Percentiles rank a stretch among this genome's conserved stretches.
phyloP scores from a whole-genome alignment of 441 rosid species.

The Mallotus japonicus region DNA sequence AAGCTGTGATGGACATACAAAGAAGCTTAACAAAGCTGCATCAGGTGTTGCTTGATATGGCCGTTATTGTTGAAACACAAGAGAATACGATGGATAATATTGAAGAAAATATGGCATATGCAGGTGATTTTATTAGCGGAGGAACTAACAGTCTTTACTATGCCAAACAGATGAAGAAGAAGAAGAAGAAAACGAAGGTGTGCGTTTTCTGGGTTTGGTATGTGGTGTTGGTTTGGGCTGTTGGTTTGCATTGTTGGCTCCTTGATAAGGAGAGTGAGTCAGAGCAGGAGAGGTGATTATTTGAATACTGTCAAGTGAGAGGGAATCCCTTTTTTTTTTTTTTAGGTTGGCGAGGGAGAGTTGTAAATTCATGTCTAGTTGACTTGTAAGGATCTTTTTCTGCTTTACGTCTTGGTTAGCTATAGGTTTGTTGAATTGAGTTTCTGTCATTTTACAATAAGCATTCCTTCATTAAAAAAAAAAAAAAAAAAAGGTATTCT shows the following conservation, averaged over 20 bases:
- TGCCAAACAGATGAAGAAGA: slow-evolving; percentile 62
- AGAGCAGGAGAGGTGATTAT: not conserved
- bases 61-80: slow-evolving; percentile 74
- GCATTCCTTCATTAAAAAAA: too few species aligned
- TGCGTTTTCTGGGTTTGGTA: slow-evolving; percentile 52
- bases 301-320: not conserved
- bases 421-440: not conserved
- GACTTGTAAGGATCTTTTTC: not conserved
- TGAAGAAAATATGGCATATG: slow-evolving; percentile 63
- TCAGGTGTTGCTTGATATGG: slow-evolving; percentile 85
- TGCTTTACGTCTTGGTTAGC: not conserved
- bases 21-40: slow-evolving; percentile 73
- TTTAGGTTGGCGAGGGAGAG: too few species aligned
- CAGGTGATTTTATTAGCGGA: slow-evolving; percentile 49
- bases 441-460: not conserved
- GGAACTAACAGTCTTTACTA: slow-evolving; percentile 64
- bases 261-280: slow-evolving; percentile 29
- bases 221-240: slow-evolving; percentile 45
- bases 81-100: slow-evolving; percentile 66
- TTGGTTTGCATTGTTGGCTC: slow-evolving; percentile 55
- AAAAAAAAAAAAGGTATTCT: too few species aligned
- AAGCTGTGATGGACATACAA: slow-evolving; percentile 64
- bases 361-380: not conserved
- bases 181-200: slow-evolving; percentile 28
- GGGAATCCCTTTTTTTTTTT: too few species aligned